Evolutionary conservation across 345 rosid genomes (phyloP).

Genomic region (Camelina hispida): DNA sequence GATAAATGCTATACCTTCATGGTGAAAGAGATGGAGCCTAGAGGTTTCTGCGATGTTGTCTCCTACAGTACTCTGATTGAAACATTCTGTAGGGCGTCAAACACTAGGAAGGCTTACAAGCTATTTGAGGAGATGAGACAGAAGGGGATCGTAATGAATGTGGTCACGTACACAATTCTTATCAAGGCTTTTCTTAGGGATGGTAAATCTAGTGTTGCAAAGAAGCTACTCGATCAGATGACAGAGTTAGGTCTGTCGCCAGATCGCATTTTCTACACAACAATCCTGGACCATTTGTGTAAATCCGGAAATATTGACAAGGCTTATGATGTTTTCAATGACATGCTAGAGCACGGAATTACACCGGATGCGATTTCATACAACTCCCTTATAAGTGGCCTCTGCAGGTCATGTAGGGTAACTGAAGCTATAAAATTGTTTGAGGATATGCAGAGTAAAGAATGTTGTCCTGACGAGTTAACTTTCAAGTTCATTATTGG

Average conservation of each 20-base stretch:
- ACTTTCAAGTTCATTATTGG: constrained; percentile 85
- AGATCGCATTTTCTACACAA: constrained; percentile 78
- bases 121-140: constrained; percentile 73
- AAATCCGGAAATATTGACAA: constrained; percentile 71
- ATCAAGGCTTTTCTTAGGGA: constrained; percentile 71
- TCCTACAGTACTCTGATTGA: constrained; percentile 81
- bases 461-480: constrained; percentile 73
- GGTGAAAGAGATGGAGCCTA: constrained; percentile 65
- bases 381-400: constrained; percentile 81
- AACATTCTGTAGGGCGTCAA: constrained; percentile 59
- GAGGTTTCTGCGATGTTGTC: constrained; percentile 74
- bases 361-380: constrained; percentile 75
- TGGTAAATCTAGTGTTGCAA: constrained; percentile 61
- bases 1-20: constrained; percentile 66
- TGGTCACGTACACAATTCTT: constrained; percentile 78
- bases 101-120: constrained; percentile 58
- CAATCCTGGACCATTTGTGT: constrained; percentile 78
- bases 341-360: constrained; percentile 77
- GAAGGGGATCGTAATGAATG: constrained; percentile 67
- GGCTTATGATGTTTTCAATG: constrained; percentile 65
- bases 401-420: constrained; percentile 68
- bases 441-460: constrained; percentile 72
- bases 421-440: constrained; percentile 67
- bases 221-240: constrained; percentile 77
- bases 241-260: constrained; percentile 59